A percentile compares a stretch with the other conserved stretches of the same genome.
phyloP scores from a whole-genome alignment of 129 eudicot species.

The Flaveria ramosissima region DNA sequence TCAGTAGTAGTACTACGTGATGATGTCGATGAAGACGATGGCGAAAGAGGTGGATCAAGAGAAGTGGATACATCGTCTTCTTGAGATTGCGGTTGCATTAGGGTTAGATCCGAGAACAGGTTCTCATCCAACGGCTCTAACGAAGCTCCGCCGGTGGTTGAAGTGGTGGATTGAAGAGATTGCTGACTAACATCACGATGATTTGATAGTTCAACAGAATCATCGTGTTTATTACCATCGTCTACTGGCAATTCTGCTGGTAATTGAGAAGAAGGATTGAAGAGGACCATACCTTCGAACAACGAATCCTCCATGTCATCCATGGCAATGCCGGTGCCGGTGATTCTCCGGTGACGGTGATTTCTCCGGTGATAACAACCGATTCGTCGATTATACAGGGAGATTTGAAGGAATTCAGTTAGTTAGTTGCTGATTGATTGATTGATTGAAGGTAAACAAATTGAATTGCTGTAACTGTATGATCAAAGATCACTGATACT shows the following conservation, averaged over 20 bases:
- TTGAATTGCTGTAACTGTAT: not conserved
- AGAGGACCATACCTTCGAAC: slow-evolving; percentile 74
- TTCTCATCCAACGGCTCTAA: slow-evolving; percentile 66
- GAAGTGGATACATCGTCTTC: slow-evolving; percentile 28
- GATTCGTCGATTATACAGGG: not conserved
- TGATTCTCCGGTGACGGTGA: not conserved
- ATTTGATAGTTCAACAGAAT: slow-evolving; percentile 24
- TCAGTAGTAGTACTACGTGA: slow-evolving; percentile 35
- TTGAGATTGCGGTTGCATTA: slow-evolving; percentile 39
- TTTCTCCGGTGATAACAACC: not conserved
- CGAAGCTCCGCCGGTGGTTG: slow-evolving; percentile 25
- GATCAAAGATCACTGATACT: not conserved
- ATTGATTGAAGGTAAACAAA: not conserved
- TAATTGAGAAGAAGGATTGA: slow-evolving; percentile 31
- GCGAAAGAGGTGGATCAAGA: slow-evolving; percentile 32
- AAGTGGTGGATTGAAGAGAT: slow-evolving; percentile 20
- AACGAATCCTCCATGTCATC: slow-evolving; percentile 59
- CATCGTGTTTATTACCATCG: slow-evolving; percentile 11
- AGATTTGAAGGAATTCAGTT: slow-evolving; percentile 6
- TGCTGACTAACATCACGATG: slow-evolving; percentile 14
- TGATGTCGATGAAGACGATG: slow-evolving; percentile 32
- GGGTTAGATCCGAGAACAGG: slow-evolving; percentile 69
- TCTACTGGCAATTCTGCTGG: slow-evolving; percentile 9
- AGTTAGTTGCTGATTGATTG: not conserved
- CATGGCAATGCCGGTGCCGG: slow-evolving; percentile 30